Evolutionary conservation across 768 basidiomycete genomes (phyloP).

Genomic region (Mycena kentingensis): DNA sequence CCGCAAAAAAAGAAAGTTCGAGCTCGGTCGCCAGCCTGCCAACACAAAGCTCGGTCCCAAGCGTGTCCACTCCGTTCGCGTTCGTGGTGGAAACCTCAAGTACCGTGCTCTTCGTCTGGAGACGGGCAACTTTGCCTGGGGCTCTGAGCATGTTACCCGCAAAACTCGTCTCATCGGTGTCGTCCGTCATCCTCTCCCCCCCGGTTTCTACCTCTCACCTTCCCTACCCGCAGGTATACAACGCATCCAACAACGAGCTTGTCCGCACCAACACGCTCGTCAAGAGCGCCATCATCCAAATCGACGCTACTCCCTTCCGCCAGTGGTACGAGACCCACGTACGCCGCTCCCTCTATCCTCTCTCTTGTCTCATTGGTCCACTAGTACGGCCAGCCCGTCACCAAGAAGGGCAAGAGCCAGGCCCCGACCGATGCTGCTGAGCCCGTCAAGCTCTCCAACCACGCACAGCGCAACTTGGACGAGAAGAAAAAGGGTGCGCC

Average conservation of each 20-base stretch:
- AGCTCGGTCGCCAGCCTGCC: slow-evolving; percentile 97
- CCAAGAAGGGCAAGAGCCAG: slow-evolving; percentile 80
- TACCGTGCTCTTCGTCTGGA: slow-evolving; percentile 96
- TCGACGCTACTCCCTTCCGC: slow-evolving; percentile 98
- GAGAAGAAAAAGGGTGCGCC: slow-evolving; percentile 86
- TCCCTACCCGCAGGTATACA: slow-evolving; percentile 73
- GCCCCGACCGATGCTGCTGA: slow-evolving; percentile 52
- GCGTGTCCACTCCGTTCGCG: slow-evolving; percentile 93
- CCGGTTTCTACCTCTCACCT: slow-evolving; percentile 1
- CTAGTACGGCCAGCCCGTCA: slow-evolving; percentile 93
- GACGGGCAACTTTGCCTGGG: slow-evolving; percentile 98
- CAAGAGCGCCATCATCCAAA: slow-evolving; percentile 93
- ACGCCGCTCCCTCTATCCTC: slow-evolving; percentile 39
- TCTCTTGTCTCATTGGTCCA: slow-evolving; percentile 8
- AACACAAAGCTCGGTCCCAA: slow-evolving; percentile 96
- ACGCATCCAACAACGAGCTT: slow-evolving; percentile 99
- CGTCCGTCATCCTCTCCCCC: slow-evolving; percentile 57
- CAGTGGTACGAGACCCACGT: slow-evolving; percentile 99
- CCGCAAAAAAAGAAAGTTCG: slow-evolving; percentile 99
- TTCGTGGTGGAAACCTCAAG: slow-evolving; percentile 94
- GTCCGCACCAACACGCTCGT: slow-evolving; percentile 99
- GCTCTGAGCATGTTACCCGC: slow-evolving; percentile 87
- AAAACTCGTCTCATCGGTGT: slow-evolving; percentile 97
- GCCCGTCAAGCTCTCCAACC: slow-evolving; percentile 83
- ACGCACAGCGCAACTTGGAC: slow-evolving; percentile 83